Percentiles rank a stretch among this genome's conserved stretches.
These are phyloP conservation scores for Neocatenulostroma microsporum DNA, from an alignment of 2,329 filamentous ascomycete species.

Conservation along the genomic window DNA sequence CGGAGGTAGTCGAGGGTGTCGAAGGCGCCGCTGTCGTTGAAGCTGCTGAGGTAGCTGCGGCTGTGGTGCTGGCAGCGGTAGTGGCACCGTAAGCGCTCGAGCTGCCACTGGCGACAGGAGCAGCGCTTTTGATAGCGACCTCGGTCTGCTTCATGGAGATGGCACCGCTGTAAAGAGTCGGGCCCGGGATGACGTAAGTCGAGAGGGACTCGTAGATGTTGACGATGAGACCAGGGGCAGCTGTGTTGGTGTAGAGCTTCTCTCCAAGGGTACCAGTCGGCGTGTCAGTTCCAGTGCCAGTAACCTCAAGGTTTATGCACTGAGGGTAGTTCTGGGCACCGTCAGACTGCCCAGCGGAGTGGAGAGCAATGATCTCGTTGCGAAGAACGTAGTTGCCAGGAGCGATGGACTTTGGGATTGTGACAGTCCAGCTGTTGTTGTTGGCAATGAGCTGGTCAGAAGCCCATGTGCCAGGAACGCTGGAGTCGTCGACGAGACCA, in stretches of 20 bases:
- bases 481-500: constrained; percentile 43
- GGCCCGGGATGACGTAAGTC: constrained; percentile 47
- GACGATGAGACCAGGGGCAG: constrained; percentile 49
- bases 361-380: constrained; percentile 54
- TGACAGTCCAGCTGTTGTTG: constrained; percentile 42
- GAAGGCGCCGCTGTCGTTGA: constrained; percentile 2
- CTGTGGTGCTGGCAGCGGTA: constrained; percentile 5
- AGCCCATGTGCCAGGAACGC: constrained; percentile 45
- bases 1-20: constrained; percentile 4
- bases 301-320: constrained; percentile 54
- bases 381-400: constrained; percentile 53
- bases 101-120: constrained; percentile 3
- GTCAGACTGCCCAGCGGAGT: constrained; percentile 40
- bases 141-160: constrained; percentile 10
- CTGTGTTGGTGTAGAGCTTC: constrained; percentile 53
- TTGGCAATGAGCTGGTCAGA: constrained; percentile 45
- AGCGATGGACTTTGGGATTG: constrained; percentile 46
- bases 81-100: too few species aligned
- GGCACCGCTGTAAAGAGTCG: constrained; percentile 31
- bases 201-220: constrained; percentile 48
- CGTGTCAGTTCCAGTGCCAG: constrained; percentile 45
- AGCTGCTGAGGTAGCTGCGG: constrained; percentile 3
- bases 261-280: constrained; percentile 46
- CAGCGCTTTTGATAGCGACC: constrained; percentile 4
- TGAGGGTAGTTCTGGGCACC: constrained; percentile 42